phyloP scores from a whole-genome alignment of 306 rosid genomes.

The Rubus parviflorus region DNA sequence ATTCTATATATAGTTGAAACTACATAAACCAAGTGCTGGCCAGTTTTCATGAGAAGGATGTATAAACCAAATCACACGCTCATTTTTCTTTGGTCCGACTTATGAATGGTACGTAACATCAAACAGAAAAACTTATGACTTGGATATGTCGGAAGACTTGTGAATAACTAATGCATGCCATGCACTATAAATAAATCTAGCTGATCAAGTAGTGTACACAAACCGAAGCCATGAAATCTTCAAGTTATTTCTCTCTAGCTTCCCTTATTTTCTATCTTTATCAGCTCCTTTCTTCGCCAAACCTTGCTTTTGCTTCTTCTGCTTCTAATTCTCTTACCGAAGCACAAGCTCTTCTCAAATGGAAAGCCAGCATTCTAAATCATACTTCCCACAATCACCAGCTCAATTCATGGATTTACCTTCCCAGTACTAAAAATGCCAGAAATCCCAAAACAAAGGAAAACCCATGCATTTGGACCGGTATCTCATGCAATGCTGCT shows the following conservation, averaged over 20 bases:
- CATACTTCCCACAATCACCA: background rate
- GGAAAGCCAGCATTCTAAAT: slow-evolving; percentile 28
- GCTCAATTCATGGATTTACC: slow-evolving; percentile 13
- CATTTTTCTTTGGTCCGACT: no score
- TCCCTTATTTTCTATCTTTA: background rate
- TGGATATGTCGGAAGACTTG: no score
- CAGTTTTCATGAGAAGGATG: no score
- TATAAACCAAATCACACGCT: no score
- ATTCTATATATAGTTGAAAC: no score
- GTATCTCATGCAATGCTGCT: slow-evolving; percentile 23
- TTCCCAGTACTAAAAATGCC: background rate
- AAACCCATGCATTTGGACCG: slow-evolving; percentile 20
- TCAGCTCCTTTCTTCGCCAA: background rate
- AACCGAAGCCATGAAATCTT: no score
- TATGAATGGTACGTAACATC: no score
- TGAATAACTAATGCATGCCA: no score
- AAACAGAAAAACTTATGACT: no score
- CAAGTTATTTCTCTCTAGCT: background rate
- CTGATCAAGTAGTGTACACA: no score
- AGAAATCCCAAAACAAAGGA: background rate
- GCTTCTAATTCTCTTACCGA: slow-evolving; percentile 7
- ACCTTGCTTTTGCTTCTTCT: background rate
- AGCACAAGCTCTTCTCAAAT: slow-evolving; percentile 33
- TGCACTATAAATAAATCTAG: no score
- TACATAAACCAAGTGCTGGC: no score